Conservation (phyloP, 305 asterid genomes). For the Fraxinus sp. region DNA sequence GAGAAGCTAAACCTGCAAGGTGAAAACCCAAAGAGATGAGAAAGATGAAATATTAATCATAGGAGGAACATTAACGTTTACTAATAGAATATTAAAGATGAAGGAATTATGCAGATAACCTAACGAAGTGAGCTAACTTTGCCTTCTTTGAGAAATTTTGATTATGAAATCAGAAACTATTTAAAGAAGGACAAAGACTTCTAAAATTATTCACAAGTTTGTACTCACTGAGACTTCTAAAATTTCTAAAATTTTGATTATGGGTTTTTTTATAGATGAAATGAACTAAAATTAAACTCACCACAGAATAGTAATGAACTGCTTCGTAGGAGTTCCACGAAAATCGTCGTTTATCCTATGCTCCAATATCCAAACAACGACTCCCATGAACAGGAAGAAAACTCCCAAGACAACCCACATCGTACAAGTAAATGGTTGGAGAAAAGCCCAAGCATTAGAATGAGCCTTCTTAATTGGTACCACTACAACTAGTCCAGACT, state of each 20-base stretch:
- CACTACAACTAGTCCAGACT: conserved; percentile 67
- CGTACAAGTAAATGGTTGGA: conserved; percentile 41
- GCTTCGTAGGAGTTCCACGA: conserved; percentile 60
- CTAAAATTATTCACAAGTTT: not conserved
- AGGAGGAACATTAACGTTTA: not conserved
- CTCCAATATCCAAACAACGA: conserved; percentile 56
- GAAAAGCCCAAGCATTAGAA: conserved; percentile 51
- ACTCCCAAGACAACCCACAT: conserved; percentile 48
- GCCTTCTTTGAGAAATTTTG: not conserved
- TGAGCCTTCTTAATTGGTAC: conserved; percentile 38
- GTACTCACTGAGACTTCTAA: not conserved
- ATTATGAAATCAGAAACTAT: not conserved
- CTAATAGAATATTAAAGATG: not conserved
- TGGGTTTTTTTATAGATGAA: too few species aligned
- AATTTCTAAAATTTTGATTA: too few species aligned
- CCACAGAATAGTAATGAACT: conserved; percentile 54
- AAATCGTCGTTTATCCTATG: conserved; percentile 53
- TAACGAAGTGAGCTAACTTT: not conserved
- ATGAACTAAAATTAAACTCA: conserved; percentile 19
- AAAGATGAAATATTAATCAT: not conserved
- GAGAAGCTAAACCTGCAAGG: conserved; percentile 59
- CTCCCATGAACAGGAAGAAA: conserved; percentile 44
- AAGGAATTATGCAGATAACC: not conserved
- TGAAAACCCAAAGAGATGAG: not conserved
- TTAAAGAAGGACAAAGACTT: not conserved